Percentiles rank a stretch among this genome's conserved stretches.
These are phyloP conservation scores for Parietaria judaica DNA, from an alignment of 306 rosid genomes.

Conservation along the genomic window DNA sequence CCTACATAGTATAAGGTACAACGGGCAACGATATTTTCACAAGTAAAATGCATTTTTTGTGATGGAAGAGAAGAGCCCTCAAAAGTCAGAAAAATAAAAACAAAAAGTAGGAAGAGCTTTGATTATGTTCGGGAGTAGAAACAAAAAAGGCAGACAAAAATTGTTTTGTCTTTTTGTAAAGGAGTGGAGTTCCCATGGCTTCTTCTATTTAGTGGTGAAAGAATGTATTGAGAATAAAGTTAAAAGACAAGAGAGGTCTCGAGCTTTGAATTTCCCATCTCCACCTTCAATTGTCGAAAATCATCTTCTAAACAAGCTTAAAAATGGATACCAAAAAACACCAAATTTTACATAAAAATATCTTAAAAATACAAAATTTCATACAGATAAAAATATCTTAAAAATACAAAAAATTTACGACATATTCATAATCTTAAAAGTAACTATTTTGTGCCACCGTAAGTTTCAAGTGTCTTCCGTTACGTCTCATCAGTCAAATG, in stretches of 20 bases:
- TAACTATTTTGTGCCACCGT: no score
- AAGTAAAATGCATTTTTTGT: not conserved
- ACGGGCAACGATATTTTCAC: not conserved
- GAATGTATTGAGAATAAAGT: conserved; percentile 30
- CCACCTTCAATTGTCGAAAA: conserved; percentile 80
- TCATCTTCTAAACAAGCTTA: conserved; percentile 10
- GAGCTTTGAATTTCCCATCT: conserved; percentile 47
- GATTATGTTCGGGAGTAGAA: not conserved
- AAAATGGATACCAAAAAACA: no score
- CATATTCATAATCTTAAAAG: no score
- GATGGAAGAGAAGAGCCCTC: not conserved
- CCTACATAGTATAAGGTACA: no score
- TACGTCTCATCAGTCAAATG: no score
- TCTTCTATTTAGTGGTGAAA: conserved; percentile 12
- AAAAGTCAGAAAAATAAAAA: not conserved
- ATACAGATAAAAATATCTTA: no score
- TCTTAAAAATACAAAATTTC: no score
- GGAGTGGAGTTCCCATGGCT: conserved; percentile 23
- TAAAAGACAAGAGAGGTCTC: conserved; percentile 38
- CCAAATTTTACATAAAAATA: no score
- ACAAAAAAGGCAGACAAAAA: conserved; percentile 14
- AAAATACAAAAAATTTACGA: no score
- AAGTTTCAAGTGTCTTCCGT: no score
- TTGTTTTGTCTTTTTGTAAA: conserved; percentile 17
- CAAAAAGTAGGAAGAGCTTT: not conserved